phyloP scores from a whole-genome alignment of 306 rosid genomes.

The Mimosa pudica region DNA sequence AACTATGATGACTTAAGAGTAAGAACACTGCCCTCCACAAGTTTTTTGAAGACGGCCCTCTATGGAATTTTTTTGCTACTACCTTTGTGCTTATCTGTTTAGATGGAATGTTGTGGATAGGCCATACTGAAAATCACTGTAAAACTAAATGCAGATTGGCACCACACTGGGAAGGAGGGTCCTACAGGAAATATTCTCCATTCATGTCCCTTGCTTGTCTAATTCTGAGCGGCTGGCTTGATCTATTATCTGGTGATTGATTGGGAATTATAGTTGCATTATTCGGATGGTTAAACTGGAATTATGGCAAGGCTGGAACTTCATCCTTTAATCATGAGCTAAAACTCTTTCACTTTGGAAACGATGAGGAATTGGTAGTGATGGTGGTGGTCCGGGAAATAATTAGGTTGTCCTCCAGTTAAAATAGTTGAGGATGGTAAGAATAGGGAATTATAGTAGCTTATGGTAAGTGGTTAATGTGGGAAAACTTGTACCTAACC shows the following conservation, averaged over 20 bases:
- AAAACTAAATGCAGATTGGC: not conserved
- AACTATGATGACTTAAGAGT: not conserved
- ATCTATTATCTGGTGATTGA: not conserved
- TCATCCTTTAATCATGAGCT: not conserved
- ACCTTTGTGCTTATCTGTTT: not conserved
- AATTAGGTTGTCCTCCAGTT: not conserved
- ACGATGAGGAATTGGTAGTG: not conserved
- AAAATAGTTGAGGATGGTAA: not conserved
- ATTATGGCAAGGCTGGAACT: not conserved
- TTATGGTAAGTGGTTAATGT: not conserved
- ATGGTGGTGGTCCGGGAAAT: constrained; percentile 29
- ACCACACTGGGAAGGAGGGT: not conserved
- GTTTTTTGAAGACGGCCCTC: not conserved
- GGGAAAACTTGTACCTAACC: constrained; percentile 2
- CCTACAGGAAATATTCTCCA: not conserved
- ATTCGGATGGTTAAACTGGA: not conserved
- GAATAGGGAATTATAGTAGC: not conserved
- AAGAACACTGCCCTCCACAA: not conserved
- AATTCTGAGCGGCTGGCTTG: not conserved
- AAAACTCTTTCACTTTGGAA: not conserved
- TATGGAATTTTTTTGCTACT: not conserved
- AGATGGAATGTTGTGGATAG: not conserved
- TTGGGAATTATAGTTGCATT: not conserved
- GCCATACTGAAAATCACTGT: not conserved
- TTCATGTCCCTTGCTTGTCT: not conserved